Evolutionary conservation across 2,329 filamentous ascomycete genomes (phyloP).

Genomic region (Colletotrichum eremochloae): DNA sequence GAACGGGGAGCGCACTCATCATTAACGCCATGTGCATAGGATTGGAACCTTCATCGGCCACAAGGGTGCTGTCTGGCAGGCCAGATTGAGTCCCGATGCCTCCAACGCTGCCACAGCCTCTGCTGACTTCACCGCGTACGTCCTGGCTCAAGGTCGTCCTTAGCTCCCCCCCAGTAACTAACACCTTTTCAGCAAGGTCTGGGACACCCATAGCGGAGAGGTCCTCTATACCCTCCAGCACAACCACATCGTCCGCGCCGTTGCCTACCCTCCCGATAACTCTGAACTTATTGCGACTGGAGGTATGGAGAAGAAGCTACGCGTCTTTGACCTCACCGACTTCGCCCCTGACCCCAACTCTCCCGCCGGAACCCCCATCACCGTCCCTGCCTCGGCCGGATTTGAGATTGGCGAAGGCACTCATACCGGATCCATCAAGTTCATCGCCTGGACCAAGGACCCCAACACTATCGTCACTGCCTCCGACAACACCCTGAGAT

Average conservation of each 20-base stretch:
- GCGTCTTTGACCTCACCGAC: conserved; percentile 88
- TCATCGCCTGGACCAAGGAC: conserved; percentile 93
- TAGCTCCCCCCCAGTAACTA: background rate
- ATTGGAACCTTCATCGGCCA: conserved; percentile 98
- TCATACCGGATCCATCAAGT: conserved; percentile 92
- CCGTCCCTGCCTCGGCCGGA: conserved; percentile 71
- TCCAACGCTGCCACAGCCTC: conserved; percentile 91
- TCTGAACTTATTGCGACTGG: conserved; percentile 92
- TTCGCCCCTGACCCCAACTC: conserved; percentile 56
- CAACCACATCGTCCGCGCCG: conserved; percentile 93
- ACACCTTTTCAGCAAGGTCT: conserved; percentile 79
- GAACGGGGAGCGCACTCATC: background rate
- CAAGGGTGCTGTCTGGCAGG: conserved; percentile 98
- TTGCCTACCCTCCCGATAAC: conserved; percentile 87
- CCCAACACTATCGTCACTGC: conserved; percentile 92
- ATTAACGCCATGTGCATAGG: conserved; percentile 74
- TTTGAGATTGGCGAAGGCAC: conserved; percentile 91
- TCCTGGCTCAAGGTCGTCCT: conserved; percentile 34
- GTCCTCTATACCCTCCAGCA: conserved; percentile 89
- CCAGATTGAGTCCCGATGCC: conserved; percentile 88
- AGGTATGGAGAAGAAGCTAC: conserved; percentile 95
- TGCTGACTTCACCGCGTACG: conserved; percentile 94
- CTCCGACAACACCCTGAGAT: conserved; percentile 90
- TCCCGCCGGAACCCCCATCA: conserved; percentile 53
- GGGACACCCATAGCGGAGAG: conserved; percentile 96